phyloP scores from a whole-genome alignment of 2,329 filamentous ascomycete genomes.

The Beauveria varroae region DNA sequence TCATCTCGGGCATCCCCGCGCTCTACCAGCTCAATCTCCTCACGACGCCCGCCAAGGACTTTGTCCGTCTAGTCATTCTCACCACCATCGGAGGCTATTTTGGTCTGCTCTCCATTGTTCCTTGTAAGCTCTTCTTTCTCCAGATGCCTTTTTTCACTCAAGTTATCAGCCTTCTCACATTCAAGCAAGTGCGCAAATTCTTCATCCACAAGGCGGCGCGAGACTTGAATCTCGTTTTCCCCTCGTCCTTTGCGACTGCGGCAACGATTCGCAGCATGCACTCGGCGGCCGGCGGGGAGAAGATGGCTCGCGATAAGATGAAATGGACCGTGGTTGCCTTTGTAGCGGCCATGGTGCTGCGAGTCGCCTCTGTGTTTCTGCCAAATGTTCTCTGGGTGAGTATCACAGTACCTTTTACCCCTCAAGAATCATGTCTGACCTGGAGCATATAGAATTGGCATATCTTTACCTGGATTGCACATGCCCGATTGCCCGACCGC shows the following conservation, averaged over 20 bases:
- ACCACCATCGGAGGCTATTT: constrained; percentile 9
- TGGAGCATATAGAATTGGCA: constrained; percentile 1
- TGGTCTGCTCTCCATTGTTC: constrained; percentile 7
- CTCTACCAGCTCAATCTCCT: constrained; percentile 13
- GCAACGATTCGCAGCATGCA: constrained; percentile 11
- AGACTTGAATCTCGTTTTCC: constrained; percentile 11
- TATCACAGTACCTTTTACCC: too few species aligned
- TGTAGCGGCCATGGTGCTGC: constrained; percentile 8
- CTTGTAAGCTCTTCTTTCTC: background rate
- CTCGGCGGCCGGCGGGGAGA: constrained; percentile 6
- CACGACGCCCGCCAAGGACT: constrained; percentile 2
- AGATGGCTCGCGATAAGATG: constrained; percentile 5
- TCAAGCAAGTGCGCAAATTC: constrained; percentile 1
- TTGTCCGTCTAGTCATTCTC: constrained; percentile 1
- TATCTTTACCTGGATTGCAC: constrained; percentile 6
- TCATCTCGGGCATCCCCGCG: constrained; percentile 13
- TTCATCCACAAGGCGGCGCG: constrained; percentile 2
- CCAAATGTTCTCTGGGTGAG: constrained; percentile 8
- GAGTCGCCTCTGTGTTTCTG: constrained; percentile 1
- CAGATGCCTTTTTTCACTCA: background rate
- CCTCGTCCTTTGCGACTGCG: constrained; percentile 8
- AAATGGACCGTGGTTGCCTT: constrained; percentile 9
- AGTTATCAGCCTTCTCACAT: background rate
- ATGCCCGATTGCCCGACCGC: background rate
- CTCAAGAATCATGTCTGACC: background rate